Conservation (phyloP, 805 yeast genomes). For the Cyberlindnera saturnus region DNA sequence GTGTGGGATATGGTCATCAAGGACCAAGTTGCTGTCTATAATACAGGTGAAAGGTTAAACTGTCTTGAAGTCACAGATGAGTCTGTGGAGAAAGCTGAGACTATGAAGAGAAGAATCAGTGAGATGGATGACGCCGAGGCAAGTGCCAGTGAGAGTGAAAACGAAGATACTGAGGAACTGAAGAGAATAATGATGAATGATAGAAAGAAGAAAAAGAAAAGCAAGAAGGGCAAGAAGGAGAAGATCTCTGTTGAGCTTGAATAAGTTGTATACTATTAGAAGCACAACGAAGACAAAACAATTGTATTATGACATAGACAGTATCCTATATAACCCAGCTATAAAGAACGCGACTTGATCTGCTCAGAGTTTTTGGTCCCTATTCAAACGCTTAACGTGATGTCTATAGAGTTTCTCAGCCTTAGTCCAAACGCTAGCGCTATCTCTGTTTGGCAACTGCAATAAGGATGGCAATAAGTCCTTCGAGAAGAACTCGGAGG, state of each 20-base stretch:
- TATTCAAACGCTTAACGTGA: slow-evolving; percentile 69
- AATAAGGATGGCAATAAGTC: slow-evolving; percentile 88
- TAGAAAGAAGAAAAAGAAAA: slow-evolving; percentile 33
- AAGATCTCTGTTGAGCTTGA: slow-evolving; percentile 54
- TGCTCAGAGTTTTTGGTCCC: slow-evolving; percentile 36
- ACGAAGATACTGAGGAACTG: slow-evolving; percentile 67
- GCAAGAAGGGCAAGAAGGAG: slow-evolving; percentile 37
- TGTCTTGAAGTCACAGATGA: slow-evolving; percentile 79
- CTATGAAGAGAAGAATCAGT: slow-evolving; percentile 55
- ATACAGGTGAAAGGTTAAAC: slow-evolving; percentile 84
- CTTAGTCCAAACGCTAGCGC: slow-evolving; percentile 87
- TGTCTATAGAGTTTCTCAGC: slow-evolving; percentile 80
- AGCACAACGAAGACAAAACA: not conserved
- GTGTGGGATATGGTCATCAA: slow-evolving; percentile 70
- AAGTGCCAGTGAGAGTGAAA: slow-evolving; percentile 62
- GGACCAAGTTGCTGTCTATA: slow-evolving; percentile 87
- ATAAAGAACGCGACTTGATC: not conserved
- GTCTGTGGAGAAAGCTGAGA: slow-evolving; percentile 61
- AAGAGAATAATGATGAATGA: slow-evolving; percentile 43
- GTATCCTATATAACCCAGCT: not conserved
- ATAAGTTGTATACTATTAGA: slow-evolving; percentile 17
- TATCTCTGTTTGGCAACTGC: slow-evolving; percentile 73
- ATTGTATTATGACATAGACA: not conserved
- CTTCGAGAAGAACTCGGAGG: slow-evolving; percentile 83
- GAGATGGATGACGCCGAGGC: slow-evolving; percentile 30